Evolutionary conservation across 495 filamentous ascomycete genomes (phyloP).

Genomic region (Tuber magnatum): DNA sequence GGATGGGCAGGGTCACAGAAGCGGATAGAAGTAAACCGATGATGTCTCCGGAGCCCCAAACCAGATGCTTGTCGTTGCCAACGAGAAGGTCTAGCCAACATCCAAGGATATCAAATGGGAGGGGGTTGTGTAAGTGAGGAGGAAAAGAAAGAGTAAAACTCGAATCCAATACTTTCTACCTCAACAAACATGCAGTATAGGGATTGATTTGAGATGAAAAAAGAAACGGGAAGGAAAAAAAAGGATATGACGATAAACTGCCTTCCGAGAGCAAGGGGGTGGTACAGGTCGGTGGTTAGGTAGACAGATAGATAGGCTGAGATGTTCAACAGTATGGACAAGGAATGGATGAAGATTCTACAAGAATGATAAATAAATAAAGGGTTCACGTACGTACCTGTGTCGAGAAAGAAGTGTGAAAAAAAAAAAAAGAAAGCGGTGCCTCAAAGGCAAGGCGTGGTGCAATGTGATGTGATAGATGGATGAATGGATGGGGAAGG

Average conservation of each 20-base stretch:
- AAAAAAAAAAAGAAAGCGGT: conserved; percentile 17
- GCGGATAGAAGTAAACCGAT: neutral
- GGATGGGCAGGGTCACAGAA: conserved; percentile 1
- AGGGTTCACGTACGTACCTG: conserved; percentile 24
- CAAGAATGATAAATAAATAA: conserved; percentile 15
- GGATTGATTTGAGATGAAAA: neutral
- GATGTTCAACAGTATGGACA: neutral
- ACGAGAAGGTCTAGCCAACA: neutral
- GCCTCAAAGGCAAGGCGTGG: conserved; percentile 29
- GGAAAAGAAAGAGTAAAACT: neutral
- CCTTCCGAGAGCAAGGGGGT: neutral
- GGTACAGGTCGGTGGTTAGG: neutral
- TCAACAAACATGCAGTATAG: neutral
- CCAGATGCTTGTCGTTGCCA: conserved; percentile 8
- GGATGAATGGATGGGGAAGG: conserved; percentile 30
- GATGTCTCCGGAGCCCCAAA: conserved; percentile 15
- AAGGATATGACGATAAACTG: neutral
- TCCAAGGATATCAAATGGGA: neutral
- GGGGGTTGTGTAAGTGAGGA: neutral
- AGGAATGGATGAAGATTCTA: neutral
- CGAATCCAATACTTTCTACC: conserved; percentile 3
- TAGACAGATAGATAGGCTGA: neutral
- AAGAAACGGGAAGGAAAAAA: neutral
- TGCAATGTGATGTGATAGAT: conserved; percentile 31
- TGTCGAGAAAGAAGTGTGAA: conserved; percentile 19